These are phyloP conservation scores for Chamaenerion angustifolium DNA, from an alignment of 345 rosid genomes.

Conservation along the genomic window DNA sequence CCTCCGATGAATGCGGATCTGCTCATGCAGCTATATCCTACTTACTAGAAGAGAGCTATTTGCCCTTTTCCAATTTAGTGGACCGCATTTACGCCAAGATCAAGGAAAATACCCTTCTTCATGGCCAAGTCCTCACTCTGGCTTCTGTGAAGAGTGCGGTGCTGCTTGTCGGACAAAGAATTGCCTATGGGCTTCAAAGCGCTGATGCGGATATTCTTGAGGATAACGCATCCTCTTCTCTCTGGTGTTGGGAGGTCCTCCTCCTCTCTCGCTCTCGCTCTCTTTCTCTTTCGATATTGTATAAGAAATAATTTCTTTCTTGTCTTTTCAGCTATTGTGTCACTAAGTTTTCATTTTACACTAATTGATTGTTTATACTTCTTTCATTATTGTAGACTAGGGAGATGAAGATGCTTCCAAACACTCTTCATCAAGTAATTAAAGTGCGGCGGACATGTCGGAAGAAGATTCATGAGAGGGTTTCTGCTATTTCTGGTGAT, in stretches of 20 bases:
- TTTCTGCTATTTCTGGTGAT: conserved; percentile 58
- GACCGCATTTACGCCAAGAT: conserved; percentile 27
- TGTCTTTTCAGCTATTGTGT: not conserved
- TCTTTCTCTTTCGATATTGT: not conserved
- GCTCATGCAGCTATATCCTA: conserved; percentile 37
- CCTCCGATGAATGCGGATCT: conserved; percentile 17
- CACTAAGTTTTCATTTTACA: not conserved
- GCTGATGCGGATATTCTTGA: conserved; percentile 76
- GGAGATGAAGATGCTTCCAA: conserved; percentile 62
- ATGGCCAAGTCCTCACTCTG: conserved; percentile 12
- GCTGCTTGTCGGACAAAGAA: conserved; percentile 62
- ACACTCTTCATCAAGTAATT: conserved; percentile 33
- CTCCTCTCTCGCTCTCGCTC: too few relatives aligned
- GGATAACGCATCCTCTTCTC: conserved; percentile 43
- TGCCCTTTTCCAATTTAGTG: conserved; percentile 53
- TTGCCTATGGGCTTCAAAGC: conserved; percentile 54
- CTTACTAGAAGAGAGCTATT: conserved; percentile 61
- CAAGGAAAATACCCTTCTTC: conserved; percentile 14
- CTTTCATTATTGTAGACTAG: conserved; percentile 34
- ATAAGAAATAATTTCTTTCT: not conserved
- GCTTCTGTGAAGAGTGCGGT: conserved; percentile 51
- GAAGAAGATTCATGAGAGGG: conserved; percentile 74
- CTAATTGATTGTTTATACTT: not conserved
- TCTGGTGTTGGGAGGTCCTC: conserved; percentile 97
- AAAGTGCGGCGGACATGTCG: conserved; percentile 61